Evolutionary conservation across 2,329 filamentous ascomycete genomes (phyloP).

Genomic region (Sphaerulina vaccinii): DNA sequence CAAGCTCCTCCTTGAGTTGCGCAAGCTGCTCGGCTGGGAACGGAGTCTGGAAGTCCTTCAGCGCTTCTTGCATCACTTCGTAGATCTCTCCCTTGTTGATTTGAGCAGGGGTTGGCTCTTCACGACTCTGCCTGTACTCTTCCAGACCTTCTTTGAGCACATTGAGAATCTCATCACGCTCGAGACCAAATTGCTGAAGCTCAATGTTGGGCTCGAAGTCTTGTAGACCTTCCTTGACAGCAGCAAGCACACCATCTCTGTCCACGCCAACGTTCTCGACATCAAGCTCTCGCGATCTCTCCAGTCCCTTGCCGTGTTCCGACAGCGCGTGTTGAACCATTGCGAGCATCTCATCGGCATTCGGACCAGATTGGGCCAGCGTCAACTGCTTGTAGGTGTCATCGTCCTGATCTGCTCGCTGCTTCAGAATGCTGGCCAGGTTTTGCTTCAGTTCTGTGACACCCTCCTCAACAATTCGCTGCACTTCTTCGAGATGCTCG

Average conservation of each 20-base stretch:
- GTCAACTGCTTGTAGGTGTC: slow-evolving; percentile 37
- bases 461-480: slow-evolving; percentile 74
- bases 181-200: slow-evolving; percentile 83
- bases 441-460: slow-evolving; percentile 80
- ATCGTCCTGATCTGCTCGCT: slow-evolving; percentile 60
- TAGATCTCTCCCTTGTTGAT: slow-evolving; percentile 83
- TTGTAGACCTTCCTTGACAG: slow-evolving; percentile 88
- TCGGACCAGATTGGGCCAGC: slow-evolving; percentile 42
- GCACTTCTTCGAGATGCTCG: slow-evolving; percentile 65
- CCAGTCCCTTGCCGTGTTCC: slow-evolving; percentile 57
- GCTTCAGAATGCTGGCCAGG: slow-evolving; percentile 74
- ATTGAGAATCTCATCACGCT: slow-evolving; percentile 83
- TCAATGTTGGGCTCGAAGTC: slow-evolving; percentile 92
- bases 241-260: slow-evolving; percentile 77
- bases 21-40: slow-evolving; percentile 62
- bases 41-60: slow-evolving; percentile 74
- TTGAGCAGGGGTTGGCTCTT: slow-evolving; percentile 52
- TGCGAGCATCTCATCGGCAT: slow-evolving; percentile 78
- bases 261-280: slow-evolving; percentile 38
- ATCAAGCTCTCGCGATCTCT: slow-evolving; percentile 24
- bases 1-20: slow-evolving; percentile 77
- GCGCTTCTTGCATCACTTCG: slow-evolving; percentile 77
- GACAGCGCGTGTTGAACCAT: slow-evolving; percentile 73
- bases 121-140: slow-evolving; percentile 60
- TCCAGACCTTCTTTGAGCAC: slow-evolving; percentile 84